A percentile compares a stretch with the other conserved stretches of the same genome.
Conservation (phyloP, 371 early-diverging fungal genomes). For the Umbelopsis sp. region DNA sequence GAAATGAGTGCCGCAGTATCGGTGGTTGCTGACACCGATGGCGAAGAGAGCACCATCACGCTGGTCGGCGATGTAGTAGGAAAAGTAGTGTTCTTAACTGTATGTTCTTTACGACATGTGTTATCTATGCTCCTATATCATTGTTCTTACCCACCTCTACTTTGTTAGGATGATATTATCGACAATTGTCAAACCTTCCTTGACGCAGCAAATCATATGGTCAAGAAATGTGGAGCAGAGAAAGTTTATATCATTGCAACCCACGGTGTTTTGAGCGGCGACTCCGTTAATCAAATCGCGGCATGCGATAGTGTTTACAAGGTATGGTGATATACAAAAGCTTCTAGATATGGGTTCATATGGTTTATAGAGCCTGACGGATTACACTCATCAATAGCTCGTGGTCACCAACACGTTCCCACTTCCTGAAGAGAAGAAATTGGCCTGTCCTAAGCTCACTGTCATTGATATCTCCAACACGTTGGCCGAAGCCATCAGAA, state of each 20-base stretch:
- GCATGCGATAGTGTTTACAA: constrained; percentile 82
- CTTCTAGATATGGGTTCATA: not conserved
- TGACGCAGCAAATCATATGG: constrained; percentile 88
- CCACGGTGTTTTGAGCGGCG: constrained; percentile 91
- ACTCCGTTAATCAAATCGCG: constrained; percentile 84
- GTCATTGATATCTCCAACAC: constrained; percentile 90
- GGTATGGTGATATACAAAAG: constrained; percentile 42
- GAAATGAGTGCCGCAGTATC: constrained; percentile 57
- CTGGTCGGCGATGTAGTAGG: constrained; percentile 94
- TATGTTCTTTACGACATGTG: constrained; percentile 41
- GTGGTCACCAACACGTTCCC: constrained; percentile 96
- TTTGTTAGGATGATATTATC: constrained; percentile 84
- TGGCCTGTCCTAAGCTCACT: constrained; percentile 73
- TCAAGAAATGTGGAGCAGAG: constrained; percentile 83
- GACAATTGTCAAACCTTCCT: constrained; percentile 87
- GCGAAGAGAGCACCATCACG: constrained; percentile 65
- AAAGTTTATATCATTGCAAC: constrained; percentile 92
- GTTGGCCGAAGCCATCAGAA: constrained; percentile 95
- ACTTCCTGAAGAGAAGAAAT: constrained; percentile 75
- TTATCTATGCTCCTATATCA: not conserved
- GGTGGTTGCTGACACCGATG: constrained; percentile 55
- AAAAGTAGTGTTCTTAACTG: constrained; percentile 87
- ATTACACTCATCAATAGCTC: constrained; percentile 45
- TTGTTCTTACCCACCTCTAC: not conserved
- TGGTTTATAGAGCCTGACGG: not conserved